Base-by-base conservation (phyloP, 139 green algal species). In the Pseudopediastrum boryanum region DNA sequence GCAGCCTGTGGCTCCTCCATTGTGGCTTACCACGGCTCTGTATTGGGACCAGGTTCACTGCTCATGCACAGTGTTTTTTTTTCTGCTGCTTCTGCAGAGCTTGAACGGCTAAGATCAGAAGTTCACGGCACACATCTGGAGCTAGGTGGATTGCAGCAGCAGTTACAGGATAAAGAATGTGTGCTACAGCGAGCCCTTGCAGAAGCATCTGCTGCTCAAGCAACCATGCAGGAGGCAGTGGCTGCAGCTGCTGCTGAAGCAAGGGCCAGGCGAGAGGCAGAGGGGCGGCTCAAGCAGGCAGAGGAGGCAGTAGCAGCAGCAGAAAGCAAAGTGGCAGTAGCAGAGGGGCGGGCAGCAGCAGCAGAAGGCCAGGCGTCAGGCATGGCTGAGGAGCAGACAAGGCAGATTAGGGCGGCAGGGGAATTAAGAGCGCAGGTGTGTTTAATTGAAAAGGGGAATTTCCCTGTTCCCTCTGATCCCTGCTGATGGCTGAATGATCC, bases 91-190 rank as follows among this genome's bases (percentile, higher is more conserved):
- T n/a, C 19, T 54, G 44, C 46, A 65, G 74, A 81, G 62, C 35
- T 81, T 23, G 74, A 81, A 25, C 46, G 74, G n/a, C 74, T 81
- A 35, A 48, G 74, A 4, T 9, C 43, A 3, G 74, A 81, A 63
- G 74, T 81, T 23, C 74, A 81, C 27, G 33, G 74, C 46, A 64
- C 73, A n/a, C 74, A 81, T 16, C 9, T 81, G 7, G 74, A 81
- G 62, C 38, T 81, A 25, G 46, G 33, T 31, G 59, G 33, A 1
- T 36, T 81, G 62, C 74, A 81, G n/a, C 46, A 46, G 4, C 35
- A 50, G n/a, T 63, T 81, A 2, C 13, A 10, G 31, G 74, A 81
- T 4, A 81, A 81, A 27, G 74, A 81, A 4, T 33, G 36, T 0
- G 13, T 67, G 35, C 62, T 81, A 36, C 44, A 73, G 25, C 62